Evolutionary conservation across 495 filamentous ascomycete genomes (phyloP).

Genomic region (Xylaria intraflava): DNA sequence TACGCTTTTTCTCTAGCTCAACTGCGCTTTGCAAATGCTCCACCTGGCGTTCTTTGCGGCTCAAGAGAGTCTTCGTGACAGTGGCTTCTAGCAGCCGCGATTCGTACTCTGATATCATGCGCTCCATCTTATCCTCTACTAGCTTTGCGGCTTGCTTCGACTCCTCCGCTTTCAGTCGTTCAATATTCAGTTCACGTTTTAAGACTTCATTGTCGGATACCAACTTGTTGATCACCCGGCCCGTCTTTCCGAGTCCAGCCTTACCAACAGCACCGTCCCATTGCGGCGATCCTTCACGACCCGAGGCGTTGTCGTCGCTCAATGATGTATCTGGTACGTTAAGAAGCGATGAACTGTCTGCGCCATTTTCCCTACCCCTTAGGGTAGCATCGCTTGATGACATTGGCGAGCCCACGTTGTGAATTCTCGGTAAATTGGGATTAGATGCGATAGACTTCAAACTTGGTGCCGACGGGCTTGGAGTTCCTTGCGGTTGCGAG

Average conservation of each 20-base stretch:
- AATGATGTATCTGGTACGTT: constrained; percentile 20
- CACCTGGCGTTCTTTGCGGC: constrained; percentile 73
- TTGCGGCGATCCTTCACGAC: constrained; percentile 22
- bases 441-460: constrained; percentile 26
- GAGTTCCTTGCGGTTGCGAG: constrained; percentile 26
- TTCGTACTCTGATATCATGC: constrained; percentile 59
- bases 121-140: constrained; percentile 65
- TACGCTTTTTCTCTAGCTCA: constrained; percentile 58
- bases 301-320: constrained; percentile 27
- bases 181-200: constrained; percentile 70
- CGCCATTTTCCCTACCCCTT: constrained; percentile 13
- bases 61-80: constrained; percentile 61
- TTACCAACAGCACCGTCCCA: constrained; percentile 76
- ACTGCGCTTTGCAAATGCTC: constrained; percentile 63
- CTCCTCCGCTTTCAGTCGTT: constrained; percentile 66
- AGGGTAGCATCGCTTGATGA: constrained; percentile 13
- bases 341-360: constrained; percentile 10
- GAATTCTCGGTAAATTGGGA: constrained; percentile 10
- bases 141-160: constrained; percentile 64
- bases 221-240: constrained; percentile 84
- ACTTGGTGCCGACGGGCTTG: constrained; percentile 23
- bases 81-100: constrained; percentile 63
- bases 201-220: constrained; percentile 84
- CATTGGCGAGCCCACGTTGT: constrained; percentile 16
- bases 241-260: constrained; percentile 78